Conservation (phyloP, 106 monocot species). For the Agapanthus africanus region DNA sequence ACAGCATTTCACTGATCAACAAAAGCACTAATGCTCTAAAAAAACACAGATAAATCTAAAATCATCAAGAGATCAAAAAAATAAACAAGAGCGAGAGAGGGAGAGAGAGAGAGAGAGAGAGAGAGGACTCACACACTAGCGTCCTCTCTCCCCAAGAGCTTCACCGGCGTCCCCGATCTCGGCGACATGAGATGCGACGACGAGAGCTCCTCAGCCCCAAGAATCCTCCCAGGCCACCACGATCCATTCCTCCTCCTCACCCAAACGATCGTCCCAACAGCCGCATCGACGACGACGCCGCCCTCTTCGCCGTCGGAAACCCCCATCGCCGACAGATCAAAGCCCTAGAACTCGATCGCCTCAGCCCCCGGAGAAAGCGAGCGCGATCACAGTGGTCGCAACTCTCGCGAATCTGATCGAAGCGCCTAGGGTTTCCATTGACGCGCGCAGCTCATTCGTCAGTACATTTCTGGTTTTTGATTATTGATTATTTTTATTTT, state of each 20-base stretch:
- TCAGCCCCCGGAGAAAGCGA: conserved; percentile 30
- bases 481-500: too few species aligned
- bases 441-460: too few species aligned
- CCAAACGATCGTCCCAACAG: conserved; percentile 82
- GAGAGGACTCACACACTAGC: conserved; percentile 87
- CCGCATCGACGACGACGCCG: conserved; percentile 24
- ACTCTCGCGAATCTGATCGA: too few species aligned
- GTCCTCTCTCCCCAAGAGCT: conserved; percentile 89
- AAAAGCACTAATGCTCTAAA: too few species aligned
- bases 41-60: too few species aligned
- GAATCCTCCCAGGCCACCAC: conserved; percentile 95
- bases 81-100: too few species aligned
- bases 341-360: not conserved
- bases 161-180: conserved; percentile 91
- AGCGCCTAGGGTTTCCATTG: too few species aligned
- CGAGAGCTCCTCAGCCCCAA: conserved; percentile 80
- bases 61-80: too few species aligned
- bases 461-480: too few species aligned
- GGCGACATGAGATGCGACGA: conserved; percentile 89
- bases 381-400: too few species aligned
- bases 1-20: too few species aligned
- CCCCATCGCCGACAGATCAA: conserved; percentile 4
- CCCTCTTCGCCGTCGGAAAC: conserved; percentile 19
- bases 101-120: conserved; percentile 11
- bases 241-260: conserved; percentile 89